Evolutionary conservation across 805 yeast species (phyloP), one percentile per base, ranked within the genome.

Genomic region (Kazachstania kunashirensis): DNA sequence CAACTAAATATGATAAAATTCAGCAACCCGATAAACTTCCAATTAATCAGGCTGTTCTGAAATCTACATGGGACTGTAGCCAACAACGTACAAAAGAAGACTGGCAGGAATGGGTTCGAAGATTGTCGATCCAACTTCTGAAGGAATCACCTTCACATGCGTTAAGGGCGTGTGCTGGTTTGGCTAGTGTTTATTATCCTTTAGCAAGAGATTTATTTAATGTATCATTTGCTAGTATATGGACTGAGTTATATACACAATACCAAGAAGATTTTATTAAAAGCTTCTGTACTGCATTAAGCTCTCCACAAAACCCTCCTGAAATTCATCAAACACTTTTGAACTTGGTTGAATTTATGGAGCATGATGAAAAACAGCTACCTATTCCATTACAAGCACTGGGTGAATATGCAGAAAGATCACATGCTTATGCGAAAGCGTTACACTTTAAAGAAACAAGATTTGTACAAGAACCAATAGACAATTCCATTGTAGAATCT

Each of bases 371-470:
- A 47, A 86, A 86, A 52, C 81, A 95, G 0, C 67, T 89, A 38
- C 95, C 96, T 0, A 81, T 88, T 29, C 80, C 89, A 27, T 84
- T 84, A 11, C 75, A 86, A 4, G 81, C 88, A 0, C 63, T 89
- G 42, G 94, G 96, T 2, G 85, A 79, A 47, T 88, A 85, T 53
- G 95, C 96, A 2, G 92, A 84, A 52, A 69, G 88, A 42, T 84
- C 95, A 45, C 97, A 89, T 61, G 96, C 96, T 0, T 89, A 84
- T 60, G 97, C 97, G 4, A 89, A 89, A 51, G 95, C 96, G 0
- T 65, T 89, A 38, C 97, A 89, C 53, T 89, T 88, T 61, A 86
- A 85, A 55, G 97, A 89, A 54, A 64, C 84, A n/a, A 96, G 86
- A 48, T 89, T 86, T 50, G 81, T 84, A 51, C 89, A 84, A 49